Base-by-base conservation (phyloP, 805 yeast species). In the Schwanniomyces vanrijiae region DNA sequence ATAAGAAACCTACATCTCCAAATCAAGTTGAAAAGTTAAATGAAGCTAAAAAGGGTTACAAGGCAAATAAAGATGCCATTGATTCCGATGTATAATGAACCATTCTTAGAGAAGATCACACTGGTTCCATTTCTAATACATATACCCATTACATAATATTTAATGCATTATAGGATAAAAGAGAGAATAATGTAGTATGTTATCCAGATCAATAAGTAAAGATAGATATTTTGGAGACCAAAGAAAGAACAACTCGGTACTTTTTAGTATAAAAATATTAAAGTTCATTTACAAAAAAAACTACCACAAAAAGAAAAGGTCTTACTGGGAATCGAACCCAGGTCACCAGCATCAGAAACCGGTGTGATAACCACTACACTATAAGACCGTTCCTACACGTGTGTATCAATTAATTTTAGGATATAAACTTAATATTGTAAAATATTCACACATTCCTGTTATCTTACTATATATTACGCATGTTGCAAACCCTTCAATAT, bases 271-370 rank as follows among this genome's bases (percentile, higher is more conserved):
- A n/a, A n/a, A n/a, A n/a, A n/a, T n/a, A n/a, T n/a, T n/a, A n/a
- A n/a, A n/a, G n/a, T n/a, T n/a, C n/a, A n/a, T n/a, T n/a, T n/a
- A n/a, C 7, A 21, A 39, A 9, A 34, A 34, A 34, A 34, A 16
- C 13, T 16, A 34, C 9, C 14, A 8, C 16, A 9, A 31, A 42
- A 45, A 45, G 29, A 40, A 31, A 22, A 58, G 64, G 61, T 58
- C 66, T 55, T 55, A 54, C 65, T 55, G 66, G 66, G 67, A 60
- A 54, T 62, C 65, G 66, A 62, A 62, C 67, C 67, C 66, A 57
- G 64, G 64, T 61, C 54, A 45, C 65, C 67, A 61, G 66, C 59
- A 60, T 61, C 67, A 61, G 67, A 61, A 61, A 54, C 67, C 61
- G 55, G 59, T 51, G 66, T 62, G 66, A 62, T 61, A 49, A 50